A percentile compares a stretch with the other conserved stretches of the same genome.
Evolutionary conservation across 352 stramenopile species (phyloP).

Genomic region (Phytophthora niederhauseri): DNA sequence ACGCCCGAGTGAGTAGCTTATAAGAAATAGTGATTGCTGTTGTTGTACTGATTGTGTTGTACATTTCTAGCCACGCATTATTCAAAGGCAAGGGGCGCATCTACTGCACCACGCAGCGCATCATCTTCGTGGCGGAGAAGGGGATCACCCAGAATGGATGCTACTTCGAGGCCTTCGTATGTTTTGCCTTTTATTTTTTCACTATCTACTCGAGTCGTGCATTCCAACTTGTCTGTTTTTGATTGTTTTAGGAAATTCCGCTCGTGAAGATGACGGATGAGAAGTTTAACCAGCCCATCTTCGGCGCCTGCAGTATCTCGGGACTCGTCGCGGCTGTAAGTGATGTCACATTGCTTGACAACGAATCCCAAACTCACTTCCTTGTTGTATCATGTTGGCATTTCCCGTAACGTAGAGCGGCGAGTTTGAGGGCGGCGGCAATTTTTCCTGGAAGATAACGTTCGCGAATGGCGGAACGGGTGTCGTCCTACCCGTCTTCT

Average conservation of each 20-base stretch:
- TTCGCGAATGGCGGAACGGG: constrained; percentile 88
- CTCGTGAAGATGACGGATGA: constrained; percentile 81
- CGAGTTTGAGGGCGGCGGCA: constrained; percentile 34
- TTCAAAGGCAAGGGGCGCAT: constrained; percentile 83
- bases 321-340: constrained; percentile 66
- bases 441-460: constrained; percentile 78
- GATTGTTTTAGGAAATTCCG: constrained; percentile 62
- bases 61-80: constrained; percentile 28
- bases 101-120: constrained; percentile 87
- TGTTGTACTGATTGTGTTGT: not conserved
- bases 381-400: not conserved
- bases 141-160: constrained; percentile 60
- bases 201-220: not conserved
- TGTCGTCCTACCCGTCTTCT: constrained; percentile 84
- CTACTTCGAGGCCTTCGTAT: constrained; percentile 79
- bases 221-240: not conserved
- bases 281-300: constrained; percentile 93
- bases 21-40: not conserved
- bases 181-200: constrained; percentile 5
- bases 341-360: not conserved
- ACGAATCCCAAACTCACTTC: not conserved
- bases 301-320: constrained; percentile 88
- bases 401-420: constrained; percentile 23
- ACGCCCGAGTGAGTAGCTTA: constrained; percentile 47
- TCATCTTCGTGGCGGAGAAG: constrained; percentile 87